Conservation (phyloP, 176 grass and related monocot genomes). For the Zoysia japonica region DNA sequence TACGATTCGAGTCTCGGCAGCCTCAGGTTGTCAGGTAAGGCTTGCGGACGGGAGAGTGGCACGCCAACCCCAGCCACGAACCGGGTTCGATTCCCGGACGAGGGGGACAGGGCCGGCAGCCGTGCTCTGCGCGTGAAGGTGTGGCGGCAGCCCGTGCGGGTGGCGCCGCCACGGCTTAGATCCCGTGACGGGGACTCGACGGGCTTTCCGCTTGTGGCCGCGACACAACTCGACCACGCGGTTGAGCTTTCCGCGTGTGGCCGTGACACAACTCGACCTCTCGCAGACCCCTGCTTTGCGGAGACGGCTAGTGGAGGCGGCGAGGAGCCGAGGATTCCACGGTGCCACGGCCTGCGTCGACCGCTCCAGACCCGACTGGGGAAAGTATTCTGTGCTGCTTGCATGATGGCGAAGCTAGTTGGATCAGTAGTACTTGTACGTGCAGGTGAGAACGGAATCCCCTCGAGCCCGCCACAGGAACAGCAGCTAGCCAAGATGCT, state of each 20-base stretch:
- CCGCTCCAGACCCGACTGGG: too few species aligned
- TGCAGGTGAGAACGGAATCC: not conserved
- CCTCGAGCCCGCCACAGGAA: not conserved
- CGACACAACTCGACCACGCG: not conserved
- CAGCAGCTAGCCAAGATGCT: not conserved
- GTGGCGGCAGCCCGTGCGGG: too few species aligned
- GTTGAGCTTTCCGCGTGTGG: too few species aligned
- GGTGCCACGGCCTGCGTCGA: too few species aligned
- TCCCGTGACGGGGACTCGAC: slow-evolving; percentile 14
- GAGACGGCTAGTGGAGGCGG: too few species aligned
- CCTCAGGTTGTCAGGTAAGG: not conserved
- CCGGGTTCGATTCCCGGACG: not conserved
- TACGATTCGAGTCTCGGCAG: too few species aligned
- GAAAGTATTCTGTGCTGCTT: too few species aligned
- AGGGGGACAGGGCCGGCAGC: not conserved
- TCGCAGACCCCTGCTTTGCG: too few species aligned
- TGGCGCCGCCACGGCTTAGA: slow-evolving; percentile 14
- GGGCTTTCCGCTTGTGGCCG: not conserved
- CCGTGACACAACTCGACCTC: too few species aligned
- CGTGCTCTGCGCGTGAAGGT: not conserved
- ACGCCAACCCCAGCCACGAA: not conserved
- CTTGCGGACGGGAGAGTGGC: slow-evolving; percentile 21
- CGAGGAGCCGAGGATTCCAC: too few species aligned
- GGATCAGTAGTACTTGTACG: not conserved
- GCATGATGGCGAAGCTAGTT: not conserved